Evolutionary conservation across 1,284 basidiomycete species (phyloP).

Genomic region (Ceratobasidium sp.): DNA sequence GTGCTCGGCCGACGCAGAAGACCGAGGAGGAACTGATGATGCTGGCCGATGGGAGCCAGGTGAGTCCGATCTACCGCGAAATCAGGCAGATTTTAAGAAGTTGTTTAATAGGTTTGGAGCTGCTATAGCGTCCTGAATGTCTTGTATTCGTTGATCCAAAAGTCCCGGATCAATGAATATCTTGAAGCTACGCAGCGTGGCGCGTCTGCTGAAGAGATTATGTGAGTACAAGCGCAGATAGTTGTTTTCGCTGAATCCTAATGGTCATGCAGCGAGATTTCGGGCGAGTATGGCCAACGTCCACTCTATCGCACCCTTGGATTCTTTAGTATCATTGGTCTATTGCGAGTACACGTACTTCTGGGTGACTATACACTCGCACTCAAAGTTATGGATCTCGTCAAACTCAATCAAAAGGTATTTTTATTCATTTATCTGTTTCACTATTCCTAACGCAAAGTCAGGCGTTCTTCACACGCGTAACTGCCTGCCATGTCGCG

Average conservation of each 20-base stretch:
- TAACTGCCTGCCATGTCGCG: conserved; percentile 94
- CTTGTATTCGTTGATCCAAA: conserved; percentile 97
- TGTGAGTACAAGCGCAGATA: conserved; percentile 64
- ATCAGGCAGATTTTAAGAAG: neutral
- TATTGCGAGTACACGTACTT: conserved; percentile 94
- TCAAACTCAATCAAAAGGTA: conserved; percentile 89
- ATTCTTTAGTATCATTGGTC: conserved; percentile 96
- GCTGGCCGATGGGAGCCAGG: conserved; percentile 79
- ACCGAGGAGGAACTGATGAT: conserved; percentile 89
- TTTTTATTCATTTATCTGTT: conserved; percentile 52
- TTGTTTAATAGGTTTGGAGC: conserved; percentile 82
- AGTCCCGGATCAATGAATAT: conserved; percentile 95
- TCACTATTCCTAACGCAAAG: conserved; percentile 1
- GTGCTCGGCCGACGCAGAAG: conserved; percentile 87
- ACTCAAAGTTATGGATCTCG: conserved; percentile 94
- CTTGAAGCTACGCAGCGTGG: conserved; percentile 85
- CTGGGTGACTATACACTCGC: conserved; percentile 97
- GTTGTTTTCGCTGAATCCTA: conserved; percentile 1
- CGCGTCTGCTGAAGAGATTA: conserved; percentile 84
- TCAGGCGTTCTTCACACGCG: conserved; percentile 88
- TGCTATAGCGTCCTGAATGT: conserved; percentile 98
- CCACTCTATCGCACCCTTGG: conserved; percentile 97
- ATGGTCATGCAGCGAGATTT: conserved; percentile 76
- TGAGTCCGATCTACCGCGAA: conserved; percentile 53
- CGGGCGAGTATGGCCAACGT: conserved; percentile 91